phyloP scores from a whole-genome alignment of 441 rosid species.

The Daphne laureola region DNA sequence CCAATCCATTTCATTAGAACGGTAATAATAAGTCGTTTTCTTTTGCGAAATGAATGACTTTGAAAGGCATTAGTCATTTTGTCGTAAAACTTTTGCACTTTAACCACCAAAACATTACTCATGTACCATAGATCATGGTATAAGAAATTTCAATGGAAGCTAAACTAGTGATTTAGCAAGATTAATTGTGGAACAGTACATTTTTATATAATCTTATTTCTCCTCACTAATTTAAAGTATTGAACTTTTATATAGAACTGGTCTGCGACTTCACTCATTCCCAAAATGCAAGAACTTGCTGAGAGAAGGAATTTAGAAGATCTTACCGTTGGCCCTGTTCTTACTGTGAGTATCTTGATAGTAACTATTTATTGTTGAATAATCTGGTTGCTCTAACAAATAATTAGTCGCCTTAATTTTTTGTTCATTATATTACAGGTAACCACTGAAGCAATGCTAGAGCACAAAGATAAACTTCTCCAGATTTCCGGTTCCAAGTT shows the following conservation, averaged over 20 bases:
- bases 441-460: slow-evolving; percentile 85
- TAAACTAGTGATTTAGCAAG: too few relatives aligned
- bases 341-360: slow-evolving; percentile 59
- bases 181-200: too few relatives aligned
- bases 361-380: neutral
- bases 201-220: neutral
- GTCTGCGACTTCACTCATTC: slow-evolving; percentile 53
- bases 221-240: neutral
- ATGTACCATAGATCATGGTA: too few relatives aligned
- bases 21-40: too few relatives aligned
- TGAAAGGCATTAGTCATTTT: too few relatives aligned
- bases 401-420: neutral
- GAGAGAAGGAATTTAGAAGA: slow-evolving; percentile 88
- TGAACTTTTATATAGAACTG: slow-evolving; percentile 53
- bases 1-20: too few relatives aligned
- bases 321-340: slow-evolving; percentile 87
- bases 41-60: too few relatives aligned
- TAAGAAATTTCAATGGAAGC: too few relatives aligned
- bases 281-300: slow-evolving; percentile 73
- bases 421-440: slow-evolving; percentile 29
- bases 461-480: slow-evolving; percentile 71
- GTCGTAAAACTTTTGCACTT: too few relatives aligned
- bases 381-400: neutral
- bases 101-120: too few relatives aligned
- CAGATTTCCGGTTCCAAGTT: slow-evolving; percentile 76